Evolutionary conservation across 164 flowering plant species (phyloP).

Genomic region (Umbilicus rupestris): DNA sequence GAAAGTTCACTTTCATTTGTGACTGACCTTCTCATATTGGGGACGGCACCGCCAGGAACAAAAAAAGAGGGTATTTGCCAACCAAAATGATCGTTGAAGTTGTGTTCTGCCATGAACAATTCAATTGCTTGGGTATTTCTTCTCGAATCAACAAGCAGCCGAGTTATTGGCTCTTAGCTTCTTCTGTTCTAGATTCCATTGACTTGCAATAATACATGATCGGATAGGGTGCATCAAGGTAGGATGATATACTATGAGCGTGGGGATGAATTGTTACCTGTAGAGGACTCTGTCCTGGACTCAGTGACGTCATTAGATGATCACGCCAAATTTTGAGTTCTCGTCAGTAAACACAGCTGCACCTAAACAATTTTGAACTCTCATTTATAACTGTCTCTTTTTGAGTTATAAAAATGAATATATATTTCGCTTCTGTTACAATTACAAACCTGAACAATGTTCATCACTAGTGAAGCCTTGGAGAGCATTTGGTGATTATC

Average conservation of each 20-base stretch:
- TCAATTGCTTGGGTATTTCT: neutral
- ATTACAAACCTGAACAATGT: no score
- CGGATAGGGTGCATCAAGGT: slow-evolving; percentile 25
- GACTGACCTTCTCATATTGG: slow-evolving; percentile 14
- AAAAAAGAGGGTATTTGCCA: slow-evolving; percentile 23
- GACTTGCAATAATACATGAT: neutral
- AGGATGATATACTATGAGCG: slow-evolving; percentile 27
- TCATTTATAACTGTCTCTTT: no score
- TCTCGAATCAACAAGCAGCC: neutral
- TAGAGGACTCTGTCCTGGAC: slow-evolving; percentile 30
- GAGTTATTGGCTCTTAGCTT: neutral
- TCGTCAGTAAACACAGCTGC: no score
- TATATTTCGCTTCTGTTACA: no score
- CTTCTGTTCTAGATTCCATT: neutral
- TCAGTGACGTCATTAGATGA: slow-evolving; percentile 16
- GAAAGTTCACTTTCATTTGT: slow-evolving; percentile 1
- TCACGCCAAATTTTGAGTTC: no score
- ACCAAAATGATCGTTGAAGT: slow-evolving; percentile 27
- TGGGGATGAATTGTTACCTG: slow-evolving; percentile 22
- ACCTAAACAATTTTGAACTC: no score
- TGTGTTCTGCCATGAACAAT: slow-evolving; percentile 7
- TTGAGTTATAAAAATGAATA: no score
- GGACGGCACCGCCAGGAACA: slow-evolving; percentile 11
- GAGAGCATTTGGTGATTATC: no score
- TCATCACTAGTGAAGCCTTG: no score